Evolutionary conservation across 2,329 filamentous ascomycete genomes (phyloP).

Genomic region (Sporothrix phasma): DNA sequence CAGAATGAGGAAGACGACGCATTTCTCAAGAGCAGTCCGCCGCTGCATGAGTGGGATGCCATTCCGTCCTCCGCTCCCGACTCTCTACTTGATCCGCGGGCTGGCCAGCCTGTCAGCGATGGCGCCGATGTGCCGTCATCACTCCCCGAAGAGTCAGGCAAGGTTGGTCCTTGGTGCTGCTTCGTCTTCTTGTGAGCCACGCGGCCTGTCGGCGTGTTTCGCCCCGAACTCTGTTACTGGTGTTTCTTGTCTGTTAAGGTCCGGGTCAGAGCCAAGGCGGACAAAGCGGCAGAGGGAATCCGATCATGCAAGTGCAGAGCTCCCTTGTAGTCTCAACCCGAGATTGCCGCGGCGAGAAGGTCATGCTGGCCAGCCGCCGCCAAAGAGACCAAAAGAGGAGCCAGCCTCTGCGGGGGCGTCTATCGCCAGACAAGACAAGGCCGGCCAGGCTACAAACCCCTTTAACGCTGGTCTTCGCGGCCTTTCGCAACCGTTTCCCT

Average conservation of each 20-base stretch:
- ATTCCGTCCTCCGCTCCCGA: neutral
- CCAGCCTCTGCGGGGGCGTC: neutral
- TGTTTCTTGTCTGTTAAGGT: neutral
- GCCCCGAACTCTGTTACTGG: neutral
- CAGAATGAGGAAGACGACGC: neutral
- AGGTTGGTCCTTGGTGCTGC: neutral
- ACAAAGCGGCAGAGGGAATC: neutral
- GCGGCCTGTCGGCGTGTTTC: neutral
- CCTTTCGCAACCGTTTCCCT: neutral
- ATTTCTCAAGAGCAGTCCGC: neutral
- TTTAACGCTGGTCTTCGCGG: neutral
- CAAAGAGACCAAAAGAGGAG: neutral
- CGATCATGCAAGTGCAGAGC: neutral
- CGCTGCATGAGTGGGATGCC: neutral
- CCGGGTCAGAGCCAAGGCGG: neutral
- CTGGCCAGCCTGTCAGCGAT: neutral
- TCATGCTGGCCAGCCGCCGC: neutral
- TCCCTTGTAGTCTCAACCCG: neutral
- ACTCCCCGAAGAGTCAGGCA: conserved; percentile 16
- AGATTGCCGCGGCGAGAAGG: neutral
- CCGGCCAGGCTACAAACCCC: too few species aligned
- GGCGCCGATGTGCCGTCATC: conserved; percentile 15
- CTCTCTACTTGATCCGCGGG: neutral
- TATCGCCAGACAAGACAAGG: too few species aligned
- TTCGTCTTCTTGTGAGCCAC: neutral